Percentiles rank a stretch among this genome's conserved stretches.
Conservation (phyloP, 2,329 filamentous ascomycete genomes). For the Zymoseptoria ardabiliae region DNA sequence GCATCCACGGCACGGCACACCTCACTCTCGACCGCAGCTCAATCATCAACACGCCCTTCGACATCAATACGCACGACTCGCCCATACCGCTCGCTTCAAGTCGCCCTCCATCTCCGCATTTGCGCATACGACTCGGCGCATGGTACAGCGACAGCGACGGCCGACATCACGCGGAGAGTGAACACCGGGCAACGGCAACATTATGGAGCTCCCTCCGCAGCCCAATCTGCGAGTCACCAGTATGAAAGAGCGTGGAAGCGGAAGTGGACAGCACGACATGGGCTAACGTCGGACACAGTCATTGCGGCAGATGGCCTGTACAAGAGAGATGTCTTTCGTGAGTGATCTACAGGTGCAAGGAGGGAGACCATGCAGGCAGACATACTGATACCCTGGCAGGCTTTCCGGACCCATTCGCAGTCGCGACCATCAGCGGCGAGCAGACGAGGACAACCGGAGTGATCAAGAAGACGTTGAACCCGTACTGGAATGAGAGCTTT, state of each 20-base stretch:
- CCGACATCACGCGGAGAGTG: constrained; percentile 6
- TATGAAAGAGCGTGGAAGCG: constrained; percentile 42
- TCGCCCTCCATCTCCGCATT: neutral
- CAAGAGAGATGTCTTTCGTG: constrained; percentile 99
- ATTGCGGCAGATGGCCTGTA: constrained; percentile 97
- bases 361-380: constrained; percentile 3
- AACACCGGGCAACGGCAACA: constrained; percentile 9
- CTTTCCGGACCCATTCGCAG: constrained; percentile 95
- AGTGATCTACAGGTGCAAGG: constrained; percentile 34
- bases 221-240: constrained; percentile 91
- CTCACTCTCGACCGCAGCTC: neutral
- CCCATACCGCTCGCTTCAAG: neutral
- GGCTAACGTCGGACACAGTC: constrained; percentile 50
- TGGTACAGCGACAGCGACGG: constrained; percentile 2
- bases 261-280: neutral
- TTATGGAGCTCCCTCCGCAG: constrained; percentile 44
- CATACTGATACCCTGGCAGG: constrained; percentile 47
- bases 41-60: neutral
- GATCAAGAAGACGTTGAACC: constrained; percentile 94
- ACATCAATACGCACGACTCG: neutral
- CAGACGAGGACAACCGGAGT: constrained; percentile 97
- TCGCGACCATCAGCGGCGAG: constrained; percentile 93
- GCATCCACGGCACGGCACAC: neutral
- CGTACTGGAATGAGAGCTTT: constrained; percentile 99
- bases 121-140: constrained; percentile 2